Percentiles rank a stretch among this genome's conserved stretches.
Evolutionary conservation across 2,329 filamentous ascomycete species (phyloP).

Genomic region (Cladosporium sp.): DNA sequence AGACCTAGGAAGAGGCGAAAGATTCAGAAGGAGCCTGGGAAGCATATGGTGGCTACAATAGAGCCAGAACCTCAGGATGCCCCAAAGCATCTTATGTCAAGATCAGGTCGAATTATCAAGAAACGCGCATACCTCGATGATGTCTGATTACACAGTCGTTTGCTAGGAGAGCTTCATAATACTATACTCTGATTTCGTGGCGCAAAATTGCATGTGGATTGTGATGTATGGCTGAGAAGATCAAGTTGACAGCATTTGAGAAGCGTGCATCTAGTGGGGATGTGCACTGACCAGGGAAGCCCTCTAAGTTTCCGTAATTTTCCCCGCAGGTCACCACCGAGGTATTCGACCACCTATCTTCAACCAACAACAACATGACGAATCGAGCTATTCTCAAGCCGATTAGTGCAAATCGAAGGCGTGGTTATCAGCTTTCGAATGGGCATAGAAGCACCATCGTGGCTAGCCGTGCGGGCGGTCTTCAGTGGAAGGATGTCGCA

Average conservation of each 20-base stretch:
- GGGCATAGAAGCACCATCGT: no score
- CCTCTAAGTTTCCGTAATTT: no score
- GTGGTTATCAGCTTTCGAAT: no score
- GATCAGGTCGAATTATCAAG: not conserved
- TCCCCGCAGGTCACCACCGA: no score
- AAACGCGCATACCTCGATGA: not conserved
- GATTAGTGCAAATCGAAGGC: no score
- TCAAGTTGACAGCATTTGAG: not conserved
- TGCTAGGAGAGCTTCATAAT: not conserved
- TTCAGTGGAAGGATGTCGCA: no score
- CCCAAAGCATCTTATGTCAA: no score
- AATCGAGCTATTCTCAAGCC: no score
- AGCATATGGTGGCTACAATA: not conserved
- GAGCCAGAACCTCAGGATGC: not conserved
- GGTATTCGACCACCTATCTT: no score
- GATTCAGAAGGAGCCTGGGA: not conserved
- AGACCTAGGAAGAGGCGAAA: not conserved
- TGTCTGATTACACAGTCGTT: not conserved
- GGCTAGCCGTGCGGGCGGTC: no score
- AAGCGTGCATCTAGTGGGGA: slow-evolving; percentile 12
- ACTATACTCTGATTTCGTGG: not conserved
- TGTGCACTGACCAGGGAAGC: slow-evolving; percentile 9
- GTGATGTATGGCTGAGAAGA: not conserved
- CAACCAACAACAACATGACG: no score
- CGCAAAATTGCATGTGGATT: not conserved